Percentiles rank a stretch among this genome's conserved stretches.
These are phyloP conservation scores for grape (Vitis vinifera) DNA, from an alignment of 164 flowering plant genomes.

Conservation along the genomic window ASM3070453v1 NC_081805.1:7879501-7880000, in stretches of 20 bases:
- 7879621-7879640: slow-evolving; percentile 78
- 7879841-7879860: slow-evolving; percentile 83
- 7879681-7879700: slow-evolving; percentile 60
- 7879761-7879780: slow-evolving; percentile 38
- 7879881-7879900: slow-evolving; percentile 68
- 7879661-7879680: slow-evolving; percentile 59
- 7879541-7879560: slow-evolving; percentile 71
- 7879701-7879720: slow-evolving; percentile 25
- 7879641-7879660: slow-evolving; percentile 62
- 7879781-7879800: slow-evolving; percentile 49
- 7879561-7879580: slow-evolving; percentile 66
- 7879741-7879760: slow-evolving; percentile 48
- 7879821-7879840: slow-evolving; percentile 65
- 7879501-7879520: slow-evolving; percentile 80
- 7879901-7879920: slow-evolving; percentile 58
- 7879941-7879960: slow-evolving; percentile 77
- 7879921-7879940: slow-evolving; percentile 89
- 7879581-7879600: slow-evolving; percentile 67
- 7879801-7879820: slow-evolving; percentile 32
- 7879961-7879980: slow-evolving; percentile 78
- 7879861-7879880: slow-evolving; percentile 52
- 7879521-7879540: slow-evolving; percentile 76
- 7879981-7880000: slow-evolving; percentile 57
- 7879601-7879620: slow-evolving; percentile 65
- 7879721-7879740: slow-evolving; percentile 47